phyloP scores from a whole-genome alignment of 176 grass and related monocot genomes.

The Paspalum vaginatum region DNA sequence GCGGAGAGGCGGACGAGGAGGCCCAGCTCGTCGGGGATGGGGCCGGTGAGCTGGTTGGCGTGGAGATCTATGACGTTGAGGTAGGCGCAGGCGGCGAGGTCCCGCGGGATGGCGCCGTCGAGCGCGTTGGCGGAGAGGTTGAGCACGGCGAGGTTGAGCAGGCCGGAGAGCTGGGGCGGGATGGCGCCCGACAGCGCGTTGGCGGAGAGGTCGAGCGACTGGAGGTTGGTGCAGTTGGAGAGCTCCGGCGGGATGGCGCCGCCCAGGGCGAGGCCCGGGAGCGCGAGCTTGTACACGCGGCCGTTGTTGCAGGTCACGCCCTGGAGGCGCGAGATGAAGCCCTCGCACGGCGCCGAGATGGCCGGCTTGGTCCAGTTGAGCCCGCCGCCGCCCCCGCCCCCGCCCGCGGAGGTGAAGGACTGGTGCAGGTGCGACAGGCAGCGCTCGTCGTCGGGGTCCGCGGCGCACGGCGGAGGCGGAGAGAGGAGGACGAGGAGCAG shows the following conservation, averaged over 20 bases:
- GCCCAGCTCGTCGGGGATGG: constrained; percentile 73
- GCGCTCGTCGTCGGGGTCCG: constrained; percentile 59
- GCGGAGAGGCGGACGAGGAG: constrained; percentile 64
- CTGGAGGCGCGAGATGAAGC: constrained; percentile 58
- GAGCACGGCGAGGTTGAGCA: constrained; percentile 78
- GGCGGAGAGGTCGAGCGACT: constrained; percentile 78
- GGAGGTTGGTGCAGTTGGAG: constrained; percentile 86
- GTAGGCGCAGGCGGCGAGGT: constrained; percentile 70
- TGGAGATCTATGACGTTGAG: constrained; percentile 91
- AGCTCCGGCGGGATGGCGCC: constrained; percentile 59
- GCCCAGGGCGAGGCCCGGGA: constrained; percentile 44
- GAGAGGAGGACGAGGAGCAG: constrained; percentile 21
- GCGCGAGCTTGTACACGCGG: constrained; percentile 78
- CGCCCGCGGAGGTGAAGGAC: constrained; percentile 38
- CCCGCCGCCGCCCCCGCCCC: not conserved
- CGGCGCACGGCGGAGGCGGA: constrained; percentile 5
- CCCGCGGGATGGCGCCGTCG: constrained; percentile 58
- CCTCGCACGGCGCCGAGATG: constrained; percentile 66
- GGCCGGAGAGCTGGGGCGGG: constrained; percentile 53
- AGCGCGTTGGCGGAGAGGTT: constrained; percentile 75
- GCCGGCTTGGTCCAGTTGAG: constrained; percentile 63
- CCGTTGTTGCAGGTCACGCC: constrained; percentile 89
- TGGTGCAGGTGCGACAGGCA: constrained; percentile 59
- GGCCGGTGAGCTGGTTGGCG: constrained; percentile 57
- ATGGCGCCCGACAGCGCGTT: constrained; percentile 60